Percentiles rank a stretch among this genome's conserved stretches.
These are phyloP conservation scores for Hypomyces rosellus DNA, from an alignment of 2,329 filamentous ascomycete genomes.

Conservation along the genomic window DNA sequence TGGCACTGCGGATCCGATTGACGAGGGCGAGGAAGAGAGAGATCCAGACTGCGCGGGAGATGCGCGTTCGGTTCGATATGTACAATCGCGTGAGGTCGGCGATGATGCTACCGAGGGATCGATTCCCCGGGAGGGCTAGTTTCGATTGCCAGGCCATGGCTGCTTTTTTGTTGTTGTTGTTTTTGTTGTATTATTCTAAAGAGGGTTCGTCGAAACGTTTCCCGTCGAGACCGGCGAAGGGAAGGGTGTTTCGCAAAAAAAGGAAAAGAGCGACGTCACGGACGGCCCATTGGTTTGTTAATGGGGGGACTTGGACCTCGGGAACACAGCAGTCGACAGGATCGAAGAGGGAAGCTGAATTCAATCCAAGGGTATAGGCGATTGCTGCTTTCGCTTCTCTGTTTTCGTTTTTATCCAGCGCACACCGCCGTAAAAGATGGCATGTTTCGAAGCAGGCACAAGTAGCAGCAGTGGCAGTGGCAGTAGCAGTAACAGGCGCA, in stretches of 20 bases:
- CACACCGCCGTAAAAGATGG: background rate
- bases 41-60: slow-evolving; percentile 78
- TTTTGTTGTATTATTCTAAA: background rate
- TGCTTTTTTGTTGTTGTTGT: background rate
- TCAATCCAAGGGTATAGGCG: too few relatives aligned
- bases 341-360: background rate
- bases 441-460: background rate
- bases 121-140: slow-evolving; percentile 53
- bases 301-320: background rate
- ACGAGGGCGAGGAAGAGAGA: slow-evolving; percentile 72
- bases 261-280: background rate
- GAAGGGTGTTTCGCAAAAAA: background rate
- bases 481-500: too few relatives aligned
- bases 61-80: slow-evolving; percentile 69
- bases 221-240: background rate
- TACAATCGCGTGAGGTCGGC: slow-evolving; percentile 66
- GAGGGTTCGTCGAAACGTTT: background rate
- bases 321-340: background rate
- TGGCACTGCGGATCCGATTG: slow-evolving; percentile 84
- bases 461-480: background rate
- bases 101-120: slow-evolving; percentile 59
- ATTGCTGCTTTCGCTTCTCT: too few relatives aligned
- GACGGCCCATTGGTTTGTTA: background rate
- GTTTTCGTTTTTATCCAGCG: background rate
- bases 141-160: slow-evolving; percentile 73